Conservation (phyloP, 148 eudicot genomes). For the Chenopodium quinoa region DNA sequence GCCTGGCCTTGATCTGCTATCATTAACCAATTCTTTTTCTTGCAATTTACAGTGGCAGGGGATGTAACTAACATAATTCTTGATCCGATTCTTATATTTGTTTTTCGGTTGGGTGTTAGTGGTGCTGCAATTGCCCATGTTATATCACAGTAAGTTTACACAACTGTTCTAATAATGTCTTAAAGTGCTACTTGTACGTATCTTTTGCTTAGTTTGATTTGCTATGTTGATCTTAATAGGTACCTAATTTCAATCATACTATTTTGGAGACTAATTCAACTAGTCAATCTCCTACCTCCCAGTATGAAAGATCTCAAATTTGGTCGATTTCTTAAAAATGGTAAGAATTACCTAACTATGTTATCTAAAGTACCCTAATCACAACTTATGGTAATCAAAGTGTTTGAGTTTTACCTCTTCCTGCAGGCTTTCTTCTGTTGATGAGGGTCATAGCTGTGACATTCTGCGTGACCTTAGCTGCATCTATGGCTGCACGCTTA, state of each 20-base stretch:
- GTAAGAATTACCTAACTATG: constrained; percentile 30
- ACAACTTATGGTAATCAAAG: neutral
- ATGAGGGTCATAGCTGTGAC: constrained; percentile 79
- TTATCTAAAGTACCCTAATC: neutral
- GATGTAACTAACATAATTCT: constrained; percentile 61
- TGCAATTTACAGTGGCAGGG: constrained; percentile 52
- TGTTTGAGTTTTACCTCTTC: neutral
- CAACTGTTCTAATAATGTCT: neutral
- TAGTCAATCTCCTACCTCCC: constrained; percentile 74
- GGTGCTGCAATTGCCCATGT: constrained; percentile 89
- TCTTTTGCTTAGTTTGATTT: neutral
- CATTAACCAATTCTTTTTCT: constrained; percentile 7
- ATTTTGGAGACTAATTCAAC: constrained; percentile 58
- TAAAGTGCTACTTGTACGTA: neutral
- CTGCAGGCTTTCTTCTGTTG: constrained; percentile 42
- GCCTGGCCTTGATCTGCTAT: neutral
- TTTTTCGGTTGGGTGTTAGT: constrained; percentile 52
- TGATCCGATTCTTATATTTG: constrained; percentile 69
- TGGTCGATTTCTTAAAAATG: constrained; percentile 67
- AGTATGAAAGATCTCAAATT: constrained; percentile 47
- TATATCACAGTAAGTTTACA: constrained; percentile 65
- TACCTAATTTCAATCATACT: constrained; percentile 66
- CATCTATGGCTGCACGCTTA: constrained; percentile 71
- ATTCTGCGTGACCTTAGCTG: constrained; percentile 71
- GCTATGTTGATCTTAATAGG: constrained; percentile 34